These are phyloP conservation scores for Termitomyces eurrhizus DNA, from an alignment of 768 basidiomycete species.

Conservation along the genomic window DNA sequence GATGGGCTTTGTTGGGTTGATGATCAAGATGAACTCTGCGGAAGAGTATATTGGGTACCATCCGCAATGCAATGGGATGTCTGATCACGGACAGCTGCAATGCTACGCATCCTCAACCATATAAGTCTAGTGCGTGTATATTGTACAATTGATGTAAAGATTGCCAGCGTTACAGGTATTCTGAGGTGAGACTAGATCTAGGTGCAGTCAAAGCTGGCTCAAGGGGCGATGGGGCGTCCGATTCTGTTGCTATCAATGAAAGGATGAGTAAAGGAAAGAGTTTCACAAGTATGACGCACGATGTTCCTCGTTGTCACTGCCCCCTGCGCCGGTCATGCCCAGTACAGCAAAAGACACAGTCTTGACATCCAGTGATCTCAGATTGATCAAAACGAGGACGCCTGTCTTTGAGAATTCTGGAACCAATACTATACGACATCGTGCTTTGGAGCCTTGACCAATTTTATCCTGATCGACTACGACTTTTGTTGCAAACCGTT, in stretches of 20 bases:
- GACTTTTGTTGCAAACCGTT: conserved; percentile 71
- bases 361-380: conserved; percentile 70
- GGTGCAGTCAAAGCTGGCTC: conserved; percentile 13
- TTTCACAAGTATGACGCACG: conserved; percentile 6
- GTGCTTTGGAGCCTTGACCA: conserved; percentile 24
- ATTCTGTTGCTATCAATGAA: conserved; percentile 2
- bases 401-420: conserved; percentile 82
- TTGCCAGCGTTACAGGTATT: conserved; percentile 4
- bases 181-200: conserved; percentile 10
- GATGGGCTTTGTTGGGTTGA: conserved; percentile 97
- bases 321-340: conserved; percentile 36
- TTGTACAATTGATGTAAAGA: background rate
- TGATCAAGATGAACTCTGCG: conserved; percentile 68
- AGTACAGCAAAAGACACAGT: conserved; percentile 55
- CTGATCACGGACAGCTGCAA: conserved; percentile 21
- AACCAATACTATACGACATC: conserved; percentile 73
- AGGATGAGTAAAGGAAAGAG: background rate
- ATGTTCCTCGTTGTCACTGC: conserved; percentile 10
- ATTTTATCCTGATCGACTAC: conserved; percentile 40
- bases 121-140: background rate
- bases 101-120: background rate
- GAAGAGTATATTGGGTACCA: conserved; percentile 81
- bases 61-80: conserved; percentile 86
- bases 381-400: conserved; percentile 72
- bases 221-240: background rate